These are phyloP conservation scores for Polysphondylium violaceum DNA, from an alignment of 78 protist species.

Conservation along the genomic window DNA sequence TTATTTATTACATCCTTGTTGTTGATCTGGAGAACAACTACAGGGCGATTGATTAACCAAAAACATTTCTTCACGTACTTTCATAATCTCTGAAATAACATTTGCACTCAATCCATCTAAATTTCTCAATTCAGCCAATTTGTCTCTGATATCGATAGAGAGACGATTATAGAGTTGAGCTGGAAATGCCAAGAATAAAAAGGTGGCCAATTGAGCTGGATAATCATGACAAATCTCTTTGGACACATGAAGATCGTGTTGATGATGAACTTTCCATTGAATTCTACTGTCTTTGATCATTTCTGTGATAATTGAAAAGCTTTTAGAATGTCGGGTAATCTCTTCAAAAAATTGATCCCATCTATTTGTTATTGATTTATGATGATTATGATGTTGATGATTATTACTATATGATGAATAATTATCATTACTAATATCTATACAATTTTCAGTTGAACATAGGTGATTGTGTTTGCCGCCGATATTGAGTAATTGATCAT, in stretches of 20 bases:
- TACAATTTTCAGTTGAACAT: conserved; percentile 4
- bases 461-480: not conserved
- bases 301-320: not conserved
- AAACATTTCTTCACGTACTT: conserved; percentile 63
- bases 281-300: conserved; percentile 1
- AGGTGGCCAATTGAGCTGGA: conserved; percentile 53
- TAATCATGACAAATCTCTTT: conserved; percentile 59
- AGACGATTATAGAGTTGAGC: conserved; percentile 5
- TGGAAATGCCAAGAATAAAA: conserved; percentile 59
- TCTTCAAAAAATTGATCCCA: conserved; percentile 41
- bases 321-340: not conserved
- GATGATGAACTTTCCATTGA: conserved; percentile 55
- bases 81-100: conserved; percentile 36
- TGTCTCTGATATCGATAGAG: conserved; percentile 4
- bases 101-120: conserved; percentile 33
- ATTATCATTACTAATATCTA: conserved; percentile 1
- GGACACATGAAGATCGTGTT: conserved; percentile 17
- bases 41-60: conserved; percentile 21
- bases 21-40: conserved; percentile 24
- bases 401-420: not conserved
- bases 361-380: not conserved
- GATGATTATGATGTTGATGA: conserved; percentile 4
- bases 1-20: conserved; percentile 18
- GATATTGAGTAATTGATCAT: not conserved
- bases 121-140: conserved; percentile 17